Percentiles rank a stretch among this genome's conserved stretches.
Evolutionary conservation across 2,329 filamentous ascomycete genomes (phyloP).

Genomic region (Pseudocercospora fuligena): DNA sequence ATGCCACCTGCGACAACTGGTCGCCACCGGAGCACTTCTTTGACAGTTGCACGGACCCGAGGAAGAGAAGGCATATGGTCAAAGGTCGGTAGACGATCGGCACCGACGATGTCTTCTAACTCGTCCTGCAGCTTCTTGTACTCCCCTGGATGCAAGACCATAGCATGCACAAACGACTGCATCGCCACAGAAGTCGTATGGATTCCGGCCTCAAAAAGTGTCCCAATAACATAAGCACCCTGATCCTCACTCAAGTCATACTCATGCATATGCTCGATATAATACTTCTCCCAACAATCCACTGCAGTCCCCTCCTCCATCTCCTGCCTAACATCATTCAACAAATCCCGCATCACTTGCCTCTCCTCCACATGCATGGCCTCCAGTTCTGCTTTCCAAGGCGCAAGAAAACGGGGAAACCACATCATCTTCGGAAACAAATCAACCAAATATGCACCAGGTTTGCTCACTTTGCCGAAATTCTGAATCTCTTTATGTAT

Average conservation of each 20-base stretch:
- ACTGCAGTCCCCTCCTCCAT: conserved; percentile 28
- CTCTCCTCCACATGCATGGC: conserved; percentile 37
- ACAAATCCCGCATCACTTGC: conserved; percentile 36
- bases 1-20: conserved; percentile 54
- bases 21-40: conserved; percentile 64
- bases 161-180: conserved; percentile 39
- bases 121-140: conserved; percentile 39
- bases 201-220: conserved; percentile 40
- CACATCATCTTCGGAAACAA: conserved; percentile 39
- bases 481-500: conserved; percentile 2
- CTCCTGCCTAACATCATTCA: conserved; percentile 40
- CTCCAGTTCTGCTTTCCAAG: conserved; percentile 40
- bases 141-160: conserved; percentile 35
- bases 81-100: conserved; percentile 56
- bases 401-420: conserved; percentile 37
- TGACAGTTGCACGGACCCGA: conserved; percentile 60
- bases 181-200: conserved; percentile 41
- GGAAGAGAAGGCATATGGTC: conserved; percentile 58
- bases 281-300: conserved; percentile 34
- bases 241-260: conserved; percentile 36
- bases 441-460: conserved; percentile 46
- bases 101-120: conserved; percentile 44
- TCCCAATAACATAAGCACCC: conserved; percentile 41
- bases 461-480: conserved; percentile 44
- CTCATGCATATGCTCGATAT: conserved; percentile 31